phyloP scores from a whole-genome alignment of 306 rosid genomes.

The Vigna nakashimae region DNA sequence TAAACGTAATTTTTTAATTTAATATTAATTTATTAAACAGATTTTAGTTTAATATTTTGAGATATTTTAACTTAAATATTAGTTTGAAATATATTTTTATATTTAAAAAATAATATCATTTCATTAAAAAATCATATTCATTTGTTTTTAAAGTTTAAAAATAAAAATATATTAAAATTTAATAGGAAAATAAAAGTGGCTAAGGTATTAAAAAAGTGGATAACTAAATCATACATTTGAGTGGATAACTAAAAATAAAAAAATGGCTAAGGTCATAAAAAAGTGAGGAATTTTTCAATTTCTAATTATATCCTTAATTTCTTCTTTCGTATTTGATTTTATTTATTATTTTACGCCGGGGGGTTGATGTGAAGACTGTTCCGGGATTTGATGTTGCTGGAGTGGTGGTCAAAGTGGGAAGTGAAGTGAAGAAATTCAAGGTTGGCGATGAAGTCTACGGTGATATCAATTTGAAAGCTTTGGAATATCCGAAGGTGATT shows the following conservation, averaged over 20 bases:
- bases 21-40: too few relatives aligned
- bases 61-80: too few relatives aligned
- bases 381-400: constrained; percentile 76
- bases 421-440: constrained; percentile 65
- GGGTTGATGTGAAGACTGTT: constrained; percentile 41
- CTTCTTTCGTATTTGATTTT: background rate
- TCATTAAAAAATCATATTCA: too few relatives aligned
- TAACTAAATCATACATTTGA: background rate
- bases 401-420: constrained; percentile 69
- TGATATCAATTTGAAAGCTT: constrained; percentile 51
- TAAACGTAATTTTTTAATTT: too few relatives aligned
- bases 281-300: background rate
- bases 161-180: too few relatives aligned
- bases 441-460: constrained; percentile 77
- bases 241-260: background rate
- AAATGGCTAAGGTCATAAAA: background rate
- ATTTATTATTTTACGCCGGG: background rate
- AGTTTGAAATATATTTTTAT: too few relatives aligned
- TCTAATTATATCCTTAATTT: background rate
- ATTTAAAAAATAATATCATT: too few relatives aligned
- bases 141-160: too few relatives aligned
- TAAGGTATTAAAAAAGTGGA: too few relatives aligned
- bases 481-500: constrained; percentile 48
- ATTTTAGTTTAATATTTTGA: too few relatives aligned
- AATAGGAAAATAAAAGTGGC: too few relatives aligned